Percentiles rank a stretch among this genome's conserved stretches.
phyloP scores from a whole-genome alignment of 208 protist species.

The Wallacemonas sp. region DNA sequence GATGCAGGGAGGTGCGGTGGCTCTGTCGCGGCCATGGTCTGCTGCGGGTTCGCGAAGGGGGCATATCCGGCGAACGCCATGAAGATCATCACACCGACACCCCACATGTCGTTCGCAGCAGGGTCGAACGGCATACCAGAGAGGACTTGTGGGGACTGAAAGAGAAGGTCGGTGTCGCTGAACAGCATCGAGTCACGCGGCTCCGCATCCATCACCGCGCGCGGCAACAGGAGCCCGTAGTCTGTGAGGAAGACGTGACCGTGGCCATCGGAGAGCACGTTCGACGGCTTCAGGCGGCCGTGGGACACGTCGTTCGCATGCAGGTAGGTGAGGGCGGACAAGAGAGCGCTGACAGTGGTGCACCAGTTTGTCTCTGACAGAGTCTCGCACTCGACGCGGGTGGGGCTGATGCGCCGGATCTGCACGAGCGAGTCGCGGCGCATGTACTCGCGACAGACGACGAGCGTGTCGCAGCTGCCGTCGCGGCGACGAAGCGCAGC shows the following conservation, averaged over 20 bases:
- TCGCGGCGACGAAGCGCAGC: no score
- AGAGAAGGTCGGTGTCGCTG: background rate
- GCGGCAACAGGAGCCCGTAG: background rate
- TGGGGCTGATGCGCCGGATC: background rate
- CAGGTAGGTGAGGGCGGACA: background rate
- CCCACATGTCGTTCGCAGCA: slow-evolving; percentile 13
- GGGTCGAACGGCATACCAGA: background rate
- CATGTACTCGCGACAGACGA: background rate
- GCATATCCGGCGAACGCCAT: background rate
- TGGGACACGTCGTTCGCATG: slow-evolving; percentile 13
- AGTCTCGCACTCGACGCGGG: background rate
- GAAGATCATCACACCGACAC: background rate
- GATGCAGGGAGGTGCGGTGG: background rate
- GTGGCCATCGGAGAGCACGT: slow-evolving; percentile 16
- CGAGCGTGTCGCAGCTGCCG: background rate
- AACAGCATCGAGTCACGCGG: background rate
- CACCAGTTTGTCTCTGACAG: background rate
- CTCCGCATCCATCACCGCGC: background rate
- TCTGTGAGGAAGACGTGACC: background rate
- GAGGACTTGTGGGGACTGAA: slow-evolving; percentile 11
- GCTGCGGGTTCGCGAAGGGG: background rate
- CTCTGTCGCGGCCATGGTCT: background rate
- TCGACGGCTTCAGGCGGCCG: slow-evolving; percentile 29
- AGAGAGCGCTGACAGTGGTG: background rate
- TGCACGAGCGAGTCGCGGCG: background rate